A percentile compares a stretch with the other conserved stretches of the same genome.
Conservation (phyloP, 306 rosid genomes). For the Cicer arietinum region DNA sequence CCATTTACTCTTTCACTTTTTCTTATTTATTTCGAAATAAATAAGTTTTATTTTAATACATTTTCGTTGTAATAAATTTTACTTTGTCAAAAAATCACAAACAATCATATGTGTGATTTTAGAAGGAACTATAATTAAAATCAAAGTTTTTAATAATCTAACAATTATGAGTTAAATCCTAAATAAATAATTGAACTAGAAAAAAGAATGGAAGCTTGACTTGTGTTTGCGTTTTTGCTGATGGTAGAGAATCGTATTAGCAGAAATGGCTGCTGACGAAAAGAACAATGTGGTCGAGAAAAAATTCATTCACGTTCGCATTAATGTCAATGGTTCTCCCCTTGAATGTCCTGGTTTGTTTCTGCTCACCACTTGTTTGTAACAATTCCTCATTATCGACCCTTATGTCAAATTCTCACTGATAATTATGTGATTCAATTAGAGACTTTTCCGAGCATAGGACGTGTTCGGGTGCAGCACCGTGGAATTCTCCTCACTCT, state of each 20-base stretch:
- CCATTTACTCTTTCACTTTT: neutral
- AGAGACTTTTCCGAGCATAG: conserved; percentile 90
- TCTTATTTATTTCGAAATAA: neutral
- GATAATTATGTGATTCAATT: conserved; percentile 21
- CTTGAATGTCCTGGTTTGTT: conserved; percentile 80
- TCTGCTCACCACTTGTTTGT: conserved; percentile 36
- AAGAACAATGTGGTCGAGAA: conserved; percentile 52
- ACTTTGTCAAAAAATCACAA: too few species aligned
- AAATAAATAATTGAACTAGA: neutral
- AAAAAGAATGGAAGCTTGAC: conserved; percentile 32
- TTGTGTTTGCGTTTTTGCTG: conserved; percentile 35
- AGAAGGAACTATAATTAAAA: too few species aligned
- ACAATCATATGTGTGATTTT: too few species aligned
- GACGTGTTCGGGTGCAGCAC: conserved; percentile 86
- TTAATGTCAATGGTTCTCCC: conserved; percentile 73
- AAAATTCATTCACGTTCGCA: conserved; percentile 74
- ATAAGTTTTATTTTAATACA: too few species aligned
- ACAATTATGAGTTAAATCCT: too few species aligned
- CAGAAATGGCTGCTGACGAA: conserved; percentile 55
- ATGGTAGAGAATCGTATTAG: conserved; percentile 59
- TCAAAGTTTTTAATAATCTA: too few species aligned
- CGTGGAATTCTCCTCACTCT: conserved; percentile 86
- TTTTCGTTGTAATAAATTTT: too few species aligned
- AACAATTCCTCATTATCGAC: conserved; percentile 6
- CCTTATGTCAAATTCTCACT: neutral